A percentile compares a stretch with the other conserved stretches of the same genome.
phyloP scores from a whole-genome alignment of 2,329 filamentous ascomycete species.

The Dactylellina drechsleri region DNA sequence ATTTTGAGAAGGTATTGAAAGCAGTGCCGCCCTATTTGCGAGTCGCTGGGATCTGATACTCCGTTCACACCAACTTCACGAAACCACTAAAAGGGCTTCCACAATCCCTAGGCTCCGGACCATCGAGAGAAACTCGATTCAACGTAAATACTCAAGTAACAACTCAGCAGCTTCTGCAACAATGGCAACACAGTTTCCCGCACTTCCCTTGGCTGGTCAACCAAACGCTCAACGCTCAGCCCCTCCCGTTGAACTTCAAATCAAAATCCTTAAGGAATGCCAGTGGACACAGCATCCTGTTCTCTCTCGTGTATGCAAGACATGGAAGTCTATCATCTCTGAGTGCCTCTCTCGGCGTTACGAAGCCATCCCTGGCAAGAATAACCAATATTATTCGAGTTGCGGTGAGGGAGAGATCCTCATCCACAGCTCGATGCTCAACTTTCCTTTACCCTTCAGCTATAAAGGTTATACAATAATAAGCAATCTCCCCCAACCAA shows the following conservation, averaged over 20 bases:
- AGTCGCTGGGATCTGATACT: too few relatives aligned
- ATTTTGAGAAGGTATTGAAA: too few relatives aligned
- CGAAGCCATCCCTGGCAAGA: neutral
- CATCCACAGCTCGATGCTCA: conserved; percentile 13
- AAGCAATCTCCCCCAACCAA: neutral
- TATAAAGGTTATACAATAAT: conserved; percentile 18
- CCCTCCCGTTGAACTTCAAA: conserved; percentile 25
- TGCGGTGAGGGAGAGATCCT: conserved; percentile 5
- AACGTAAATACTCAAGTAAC: too few relatives aligned
- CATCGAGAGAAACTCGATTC: too few relatives aligned
- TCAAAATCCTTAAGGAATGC: conserved; percentile 16
- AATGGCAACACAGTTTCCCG: conserved; percentile 36
- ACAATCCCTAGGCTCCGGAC: too few relatives aligned
- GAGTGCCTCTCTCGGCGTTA: conserved; percentile 8
- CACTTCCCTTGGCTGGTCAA: neutral
- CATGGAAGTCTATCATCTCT: conserved; percentile 11
- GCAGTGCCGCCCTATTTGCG: too few relatives aligned
- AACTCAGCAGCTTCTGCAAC: conserved; percentile 17
- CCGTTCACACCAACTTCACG: too few relatives aligned
- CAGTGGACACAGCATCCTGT: conserved; percentile 19
- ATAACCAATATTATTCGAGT: neutral
- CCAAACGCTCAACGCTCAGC: too few relatives aligned
- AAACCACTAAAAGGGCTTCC: too few relatives aligned
- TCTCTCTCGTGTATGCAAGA: conserved; percentile 21
- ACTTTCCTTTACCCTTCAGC: conserved; percentile 3